A percentile compares a stretch with the other conserved stretches of the same genome.
Evolutionary conservation across 2,329 filamentous ascomycete species (phyloP).

Genomic region (Penicillium psychrosexuale): DNA sequence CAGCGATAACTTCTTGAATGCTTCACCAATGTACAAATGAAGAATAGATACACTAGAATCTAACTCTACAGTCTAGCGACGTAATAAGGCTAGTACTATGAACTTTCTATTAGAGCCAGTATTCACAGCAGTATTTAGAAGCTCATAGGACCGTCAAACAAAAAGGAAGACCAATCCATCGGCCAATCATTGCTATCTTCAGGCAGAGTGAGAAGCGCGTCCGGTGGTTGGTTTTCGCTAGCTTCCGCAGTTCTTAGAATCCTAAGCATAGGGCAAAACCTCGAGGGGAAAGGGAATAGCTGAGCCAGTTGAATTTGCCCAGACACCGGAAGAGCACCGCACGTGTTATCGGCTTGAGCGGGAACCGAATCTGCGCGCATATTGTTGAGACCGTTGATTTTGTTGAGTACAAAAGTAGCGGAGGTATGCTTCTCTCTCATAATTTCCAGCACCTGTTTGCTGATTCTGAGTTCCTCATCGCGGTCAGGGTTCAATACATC

Average conservation of each 20-base stretch:
- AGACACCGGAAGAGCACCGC: neutral
- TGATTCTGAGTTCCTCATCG: conserved; percentile 3
- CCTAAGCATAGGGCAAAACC: conserved; percentile 3
- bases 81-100: neutral
- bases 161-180: conserved; percentile 3
- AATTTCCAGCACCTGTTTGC: conserved; percentile 2
- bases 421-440: conserved; percentile 13
- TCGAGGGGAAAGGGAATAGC: neutral
- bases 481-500: conserved; percentile 4
- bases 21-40: neutral
- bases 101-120: neutral
- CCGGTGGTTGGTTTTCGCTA: neutral
- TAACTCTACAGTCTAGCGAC: neutral
- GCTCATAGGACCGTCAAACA: neutral
- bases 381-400: neutral
- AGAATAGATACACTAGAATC: neutral
- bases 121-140: neutral
- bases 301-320: neutral
- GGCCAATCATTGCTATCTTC: conserved; percentile 3
- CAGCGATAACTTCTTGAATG: too few relatives aligned
- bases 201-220: neutral
- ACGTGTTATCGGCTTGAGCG: neutral
- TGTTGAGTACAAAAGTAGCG: neutral
- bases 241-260: neutral
- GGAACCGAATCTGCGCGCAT: neutral